Conservation (phyloP, 306 rosid genomes). For the Betula pendula region DNA sequence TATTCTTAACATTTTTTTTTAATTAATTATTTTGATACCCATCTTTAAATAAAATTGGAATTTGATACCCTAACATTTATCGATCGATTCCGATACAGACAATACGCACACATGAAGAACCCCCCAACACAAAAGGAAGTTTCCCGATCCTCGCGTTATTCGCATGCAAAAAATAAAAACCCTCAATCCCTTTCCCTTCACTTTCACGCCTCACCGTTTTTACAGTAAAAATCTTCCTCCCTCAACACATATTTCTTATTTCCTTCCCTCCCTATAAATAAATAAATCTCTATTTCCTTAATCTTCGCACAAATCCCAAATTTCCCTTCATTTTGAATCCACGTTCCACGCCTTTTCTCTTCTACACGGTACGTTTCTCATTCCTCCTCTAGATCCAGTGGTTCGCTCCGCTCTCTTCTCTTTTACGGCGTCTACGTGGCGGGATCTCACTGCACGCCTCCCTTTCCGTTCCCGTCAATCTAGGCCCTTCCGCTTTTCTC, state of each 20-base stretch:
- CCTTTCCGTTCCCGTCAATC: constrained; percentile 35
- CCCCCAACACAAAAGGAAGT: too few species aligned
- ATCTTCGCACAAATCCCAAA: too few species aligned
- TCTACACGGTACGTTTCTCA: background rate
- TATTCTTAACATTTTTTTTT: too few species aligned
- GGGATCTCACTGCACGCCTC: background rate
- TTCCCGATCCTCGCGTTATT: too few species aligned
- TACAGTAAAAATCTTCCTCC: background rate
- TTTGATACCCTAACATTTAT: too few species aligned
- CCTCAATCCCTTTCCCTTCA: background rate
- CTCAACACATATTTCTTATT: background rate
- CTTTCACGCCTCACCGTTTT: background rate
- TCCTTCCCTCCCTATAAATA: background rate
- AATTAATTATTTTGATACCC: too few species aligned
- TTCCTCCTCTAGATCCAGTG: too few species aligned
- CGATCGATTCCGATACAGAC: too few species aligned
- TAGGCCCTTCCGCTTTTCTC: constrained; percentile 31
- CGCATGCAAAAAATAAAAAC: too few species aligned
- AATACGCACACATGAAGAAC: too few species aligned
- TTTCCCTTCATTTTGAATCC: background rate
- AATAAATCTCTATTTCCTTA: too few species aligned
- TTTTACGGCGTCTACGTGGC: constrained; percentile 34
- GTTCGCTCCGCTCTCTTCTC: background rate
- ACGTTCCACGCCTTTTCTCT: constrained; percentile 14
- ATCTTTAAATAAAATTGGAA: too few species aligned